Evolutionary conservation across 176 grass and related monocot genomes (phyloP).

Genomic region (Themeda triandra): DNA sequence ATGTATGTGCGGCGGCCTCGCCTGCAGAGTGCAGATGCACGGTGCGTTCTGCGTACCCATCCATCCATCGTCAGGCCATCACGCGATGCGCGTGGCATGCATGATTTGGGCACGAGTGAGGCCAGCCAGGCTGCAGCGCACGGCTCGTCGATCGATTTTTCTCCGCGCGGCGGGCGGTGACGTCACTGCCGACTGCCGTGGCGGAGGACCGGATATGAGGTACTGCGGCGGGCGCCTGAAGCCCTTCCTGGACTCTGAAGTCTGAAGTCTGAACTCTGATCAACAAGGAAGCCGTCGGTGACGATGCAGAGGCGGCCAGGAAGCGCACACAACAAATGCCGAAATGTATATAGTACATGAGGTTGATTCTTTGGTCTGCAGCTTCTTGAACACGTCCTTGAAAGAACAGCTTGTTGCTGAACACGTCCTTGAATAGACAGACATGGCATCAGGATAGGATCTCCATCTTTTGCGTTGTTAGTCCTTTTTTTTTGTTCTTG

Average conservation of each 20-base stretch:
- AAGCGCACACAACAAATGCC: neutral
- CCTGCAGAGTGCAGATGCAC: no score
- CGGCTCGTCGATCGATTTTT: no score
- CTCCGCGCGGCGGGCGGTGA: no score
- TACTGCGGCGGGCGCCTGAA: no score
- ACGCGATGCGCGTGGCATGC: constrained; percentile 24
- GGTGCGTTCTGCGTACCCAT: no score
- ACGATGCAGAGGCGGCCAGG: neutral
- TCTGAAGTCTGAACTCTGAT: neutral
- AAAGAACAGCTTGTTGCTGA: neutral
- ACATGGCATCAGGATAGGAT: neutral
- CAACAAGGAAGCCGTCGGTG: neutral
- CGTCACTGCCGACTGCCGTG: neutral
- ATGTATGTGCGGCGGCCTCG: neutral
- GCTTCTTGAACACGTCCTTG: neutral
- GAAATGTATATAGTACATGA: neutral
- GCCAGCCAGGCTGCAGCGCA: neutral
- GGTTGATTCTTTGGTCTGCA: neutral
- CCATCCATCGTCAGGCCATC: no score
- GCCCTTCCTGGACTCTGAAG: neutral
- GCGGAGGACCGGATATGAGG: neutral
- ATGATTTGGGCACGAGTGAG: neutral
- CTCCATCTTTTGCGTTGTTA: neutral
- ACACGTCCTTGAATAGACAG: neutral
- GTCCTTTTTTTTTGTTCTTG: neutral